phyloP scores from a whole-genome alignment of 2,329 filamentous ascomycete species.

The Aspergillus quadricinctus region DNA sequence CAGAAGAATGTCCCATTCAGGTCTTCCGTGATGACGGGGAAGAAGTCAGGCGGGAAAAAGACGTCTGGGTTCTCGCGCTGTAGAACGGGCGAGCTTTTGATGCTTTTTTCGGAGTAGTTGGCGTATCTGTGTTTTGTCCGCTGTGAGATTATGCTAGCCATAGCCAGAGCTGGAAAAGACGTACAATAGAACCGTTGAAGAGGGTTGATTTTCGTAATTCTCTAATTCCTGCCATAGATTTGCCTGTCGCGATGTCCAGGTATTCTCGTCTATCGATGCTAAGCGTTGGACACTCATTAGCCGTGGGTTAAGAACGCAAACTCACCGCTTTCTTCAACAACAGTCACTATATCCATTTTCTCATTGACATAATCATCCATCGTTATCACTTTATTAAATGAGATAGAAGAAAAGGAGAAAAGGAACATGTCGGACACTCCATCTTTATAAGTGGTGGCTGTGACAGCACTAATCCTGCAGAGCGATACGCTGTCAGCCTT shows the following conservation, averaged over 20 bases:
- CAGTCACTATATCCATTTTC: background rate
- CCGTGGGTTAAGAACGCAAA: background rate
- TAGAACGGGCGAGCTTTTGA: background rate
- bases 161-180: background rate
- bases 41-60: slow-evolving; percentile 3
- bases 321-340: background rate
- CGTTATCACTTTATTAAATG: background rate
- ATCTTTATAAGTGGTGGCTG: background rate
- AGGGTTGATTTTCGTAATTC: background rate
- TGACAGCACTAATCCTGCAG: background rate
- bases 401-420: background rate
- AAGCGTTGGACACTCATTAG: background rate
- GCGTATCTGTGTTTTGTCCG: background rate
- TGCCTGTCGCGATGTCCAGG: background rate
- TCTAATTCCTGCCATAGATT: background rate
- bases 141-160: background rate
- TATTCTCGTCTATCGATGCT: background rate
- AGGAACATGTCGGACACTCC: background rate
- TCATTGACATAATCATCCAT: background rate
- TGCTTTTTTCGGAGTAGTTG: background rate
- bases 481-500: background rate
- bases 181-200: background rate
- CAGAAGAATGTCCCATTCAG: slow-evolving; percentile 19
- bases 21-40: slow-evolving; percentile 8
- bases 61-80: background rate